phyloP scores from a whole-genome alignment of 1,284 basidiomycete genomes.

The Moesziomyces antarcticus region DNA sequence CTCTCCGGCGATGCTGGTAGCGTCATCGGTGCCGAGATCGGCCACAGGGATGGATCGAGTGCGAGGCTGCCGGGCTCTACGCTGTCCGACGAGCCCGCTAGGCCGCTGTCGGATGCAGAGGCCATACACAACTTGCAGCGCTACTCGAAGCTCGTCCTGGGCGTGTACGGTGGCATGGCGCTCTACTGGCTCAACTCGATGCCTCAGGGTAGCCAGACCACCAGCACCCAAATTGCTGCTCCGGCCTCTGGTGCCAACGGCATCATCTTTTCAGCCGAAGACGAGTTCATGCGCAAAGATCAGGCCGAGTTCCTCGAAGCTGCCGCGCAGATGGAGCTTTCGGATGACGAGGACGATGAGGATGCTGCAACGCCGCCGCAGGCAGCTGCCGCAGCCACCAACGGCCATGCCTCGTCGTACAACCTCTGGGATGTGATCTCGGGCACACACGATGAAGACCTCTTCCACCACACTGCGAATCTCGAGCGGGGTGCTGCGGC shows the following conservation, averaged over 20 bases:
- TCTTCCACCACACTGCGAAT: constrained; percentile 58
- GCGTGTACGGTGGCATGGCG: constrained; percentile 59
- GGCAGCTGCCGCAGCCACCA: neutral
- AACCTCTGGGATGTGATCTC: constrained; percentile 54
- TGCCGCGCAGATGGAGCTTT: constrained; percentile 49
- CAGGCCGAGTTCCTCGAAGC: constrained; percentile 52
- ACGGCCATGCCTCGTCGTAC: constrained; percentile 30
- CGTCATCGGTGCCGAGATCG: constrained; percentile 60
- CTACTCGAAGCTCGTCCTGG: constrained; percentile 60
- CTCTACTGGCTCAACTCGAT: constrained; percentile 57
- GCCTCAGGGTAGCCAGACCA: constrained; percentile 14
- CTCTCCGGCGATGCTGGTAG: constrained; percentile 46
- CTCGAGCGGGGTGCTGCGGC: constrained; percentile 42
- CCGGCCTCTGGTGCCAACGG: constrained; percentile 1
- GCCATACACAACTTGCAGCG: constrained; percentile 52
- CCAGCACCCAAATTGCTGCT: neutral
- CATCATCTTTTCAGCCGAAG: constrained; percentile 46
- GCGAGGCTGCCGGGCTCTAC: constrained; percentile 25
- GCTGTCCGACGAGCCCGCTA: constrained; percentile 17
- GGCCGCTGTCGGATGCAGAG: constrained; percentile 43
- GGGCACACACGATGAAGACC: constrained; percentile 57
- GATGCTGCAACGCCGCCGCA: neutral
- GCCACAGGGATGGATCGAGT: constrained; percentile 22
- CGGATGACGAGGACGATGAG: constrained; percentile 40
- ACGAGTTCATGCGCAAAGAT: constrained; percentile 49